Evolutionary conservation across 2,329 filamentous ascomycete species (phyloP).

Genomic region (Paramyrothecium sp.): DNA sequence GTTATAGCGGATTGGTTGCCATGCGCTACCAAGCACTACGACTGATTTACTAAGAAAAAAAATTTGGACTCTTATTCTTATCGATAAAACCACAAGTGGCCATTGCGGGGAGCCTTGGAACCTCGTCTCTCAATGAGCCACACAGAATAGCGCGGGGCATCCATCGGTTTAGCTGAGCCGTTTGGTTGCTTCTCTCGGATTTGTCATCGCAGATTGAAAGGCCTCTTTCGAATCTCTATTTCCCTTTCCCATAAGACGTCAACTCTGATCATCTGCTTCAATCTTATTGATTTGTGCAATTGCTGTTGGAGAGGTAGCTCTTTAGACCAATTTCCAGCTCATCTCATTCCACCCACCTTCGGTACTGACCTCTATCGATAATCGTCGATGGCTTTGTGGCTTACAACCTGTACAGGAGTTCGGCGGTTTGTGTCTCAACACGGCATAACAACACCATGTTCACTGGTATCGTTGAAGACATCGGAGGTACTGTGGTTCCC

Average conservation of each 20-base stretch:
- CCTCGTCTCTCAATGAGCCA: background rate
- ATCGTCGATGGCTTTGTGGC: background rate
- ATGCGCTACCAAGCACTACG: background rate
- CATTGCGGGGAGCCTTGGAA: background rate
- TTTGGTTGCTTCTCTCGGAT: too few relatives aligned
- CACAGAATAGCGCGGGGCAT: too few relatives aligned
- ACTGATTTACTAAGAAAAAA: background rate
- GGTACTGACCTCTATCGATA: background rate
- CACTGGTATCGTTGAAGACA: conserved; percentile 88
- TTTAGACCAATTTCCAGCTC: too few relatives aligned
- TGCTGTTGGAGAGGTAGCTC: too few relatives aligned
- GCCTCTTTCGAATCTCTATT: too few relatives aligned
- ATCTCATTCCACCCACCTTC: too few relatives aligned
- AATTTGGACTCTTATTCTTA: background rate
- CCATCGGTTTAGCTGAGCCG: too few relatives aligned
- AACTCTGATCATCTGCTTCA: too few relatives aligned
- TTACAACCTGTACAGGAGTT: background rate
- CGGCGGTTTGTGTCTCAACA: background rate
- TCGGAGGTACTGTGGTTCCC: conserved; percentile 70
- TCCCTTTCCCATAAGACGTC: too few relatives aligned
- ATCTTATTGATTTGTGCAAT: too few relatives aligned
- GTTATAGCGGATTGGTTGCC: background rate
- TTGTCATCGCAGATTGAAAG: too few relatives aligned
- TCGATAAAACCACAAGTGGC: background rate
- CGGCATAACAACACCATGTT: conserved; percentile 66